These are phyloP conservation scores for Vachellia pachyceras DNA, from an alignment of 306 rosid species.

Conservation along the genomic window DNA sequence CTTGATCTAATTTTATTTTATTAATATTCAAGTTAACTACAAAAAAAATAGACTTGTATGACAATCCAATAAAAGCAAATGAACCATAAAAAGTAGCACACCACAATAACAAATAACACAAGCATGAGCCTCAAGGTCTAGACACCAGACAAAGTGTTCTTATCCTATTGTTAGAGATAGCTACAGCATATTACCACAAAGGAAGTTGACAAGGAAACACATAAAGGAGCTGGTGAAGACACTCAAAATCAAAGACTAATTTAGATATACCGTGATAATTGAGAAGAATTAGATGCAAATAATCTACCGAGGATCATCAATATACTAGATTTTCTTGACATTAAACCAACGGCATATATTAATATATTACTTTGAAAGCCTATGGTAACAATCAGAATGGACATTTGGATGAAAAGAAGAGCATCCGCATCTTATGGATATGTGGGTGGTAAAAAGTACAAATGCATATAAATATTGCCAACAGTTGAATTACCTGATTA, in stretches of 20 bases:
- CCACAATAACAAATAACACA: background rate
- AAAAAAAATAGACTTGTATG: background rate
- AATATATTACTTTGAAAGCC: background rate
- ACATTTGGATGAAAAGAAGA: background rate
- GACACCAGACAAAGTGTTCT: background rate
- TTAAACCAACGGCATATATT: no score
- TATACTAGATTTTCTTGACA: background rate
- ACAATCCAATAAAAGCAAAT: conserved; percentile 9
- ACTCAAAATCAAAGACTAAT: background rate
- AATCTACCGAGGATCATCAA: background rate
- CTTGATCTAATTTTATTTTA: no score
- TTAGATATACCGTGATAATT: conserved; percentile 22
- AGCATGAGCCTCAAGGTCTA: background rate
- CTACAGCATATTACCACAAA: background rate
- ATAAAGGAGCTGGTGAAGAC: background rate
- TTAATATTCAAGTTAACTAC: background rate
- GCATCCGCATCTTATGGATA: background rate
- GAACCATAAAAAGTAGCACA: background rate
- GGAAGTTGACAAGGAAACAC: background rate
- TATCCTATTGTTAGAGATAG: conserved; percentile 12
- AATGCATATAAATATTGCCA: conserved; percentile 8
- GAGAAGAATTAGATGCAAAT: background rate
- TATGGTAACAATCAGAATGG: background rate
- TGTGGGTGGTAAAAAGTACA: background rate
- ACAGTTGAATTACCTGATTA: conserved; percentile 69